Evolutionary conservation across 768 basidiomycete species (phyloP).

Genomic region (Coprinellus micaceus): DNA sequence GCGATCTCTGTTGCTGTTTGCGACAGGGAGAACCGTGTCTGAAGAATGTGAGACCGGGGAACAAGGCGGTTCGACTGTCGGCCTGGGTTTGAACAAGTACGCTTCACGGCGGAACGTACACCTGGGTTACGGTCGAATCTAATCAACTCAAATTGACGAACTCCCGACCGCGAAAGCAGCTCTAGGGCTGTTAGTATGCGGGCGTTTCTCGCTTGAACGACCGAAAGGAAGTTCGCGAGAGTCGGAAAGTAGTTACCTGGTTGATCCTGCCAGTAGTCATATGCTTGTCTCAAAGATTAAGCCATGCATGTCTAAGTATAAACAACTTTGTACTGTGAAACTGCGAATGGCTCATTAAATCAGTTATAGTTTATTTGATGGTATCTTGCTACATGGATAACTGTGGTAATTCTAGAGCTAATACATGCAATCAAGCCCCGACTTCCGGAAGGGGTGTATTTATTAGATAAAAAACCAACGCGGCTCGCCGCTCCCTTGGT

Average conservation of each 20-base stretch:
- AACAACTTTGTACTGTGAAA: slow-evolving; percentile 72
- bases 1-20: too few species aligned
- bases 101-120: slow-evolving; percentile 7
- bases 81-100: slow-evolving; percentile 20
- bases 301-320: slow-evolving; percentile 82
- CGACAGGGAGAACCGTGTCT: slow-evolving; percentile 9
- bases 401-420: too few species aligned
- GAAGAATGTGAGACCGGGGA: slow-evolving; percentile 46
- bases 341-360: slow-evolving; percentile 82
- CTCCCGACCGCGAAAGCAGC: slow-evolving; percentile 23
- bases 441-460: too few species aligned
- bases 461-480: too few species aligned
- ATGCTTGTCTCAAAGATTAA: slow-evolving; percentile 84
- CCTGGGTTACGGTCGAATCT: slow-evolving; percentile 18
- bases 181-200: background rate
- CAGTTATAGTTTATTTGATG: slow-evolving; percentile 82
- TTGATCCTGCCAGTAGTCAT: slow-evolving; percentile 84
- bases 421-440: too few species aligned
- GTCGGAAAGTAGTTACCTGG: slow-evolving; percentile 65
- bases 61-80: slow-evolving; percentile 36
- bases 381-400: slow-evolving; percentile 74
- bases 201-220: slow-evolving; percentile 2
- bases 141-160: slow-evolving; percentile 21
- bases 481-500: too few species aligned
- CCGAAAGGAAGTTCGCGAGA: background rate